These are phyloP conservation scores for Aureobasidium namibiae DNA, from an alignment of 2,329 filamentous ascomycete genomes.

Conservation along the genomic window DNA sequence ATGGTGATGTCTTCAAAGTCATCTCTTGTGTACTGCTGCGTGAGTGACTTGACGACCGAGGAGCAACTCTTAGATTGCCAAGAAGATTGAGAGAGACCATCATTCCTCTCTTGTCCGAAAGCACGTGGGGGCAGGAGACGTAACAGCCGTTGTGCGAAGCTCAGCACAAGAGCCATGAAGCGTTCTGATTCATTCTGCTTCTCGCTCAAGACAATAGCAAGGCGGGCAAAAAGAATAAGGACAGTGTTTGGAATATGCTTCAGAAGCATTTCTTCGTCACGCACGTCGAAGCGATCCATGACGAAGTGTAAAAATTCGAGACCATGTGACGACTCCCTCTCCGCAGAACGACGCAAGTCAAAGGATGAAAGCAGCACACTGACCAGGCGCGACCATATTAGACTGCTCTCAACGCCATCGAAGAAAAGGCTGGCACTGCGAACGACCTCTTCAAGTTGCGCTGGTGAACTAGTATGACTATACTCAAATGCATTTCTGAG, in stretches of 20 bases:
- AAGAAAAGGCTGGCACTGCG: conserved; percentile 94
- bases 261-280: conserved; percentile 91
- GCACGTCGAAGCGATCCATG: conserved; percentile 78
- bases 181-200: conserved; percentile 7
- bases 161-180: conserved; percentile 16
- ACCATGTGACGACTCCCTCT: conserved; percentile 46
- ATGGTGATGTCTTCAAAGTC: neutral
- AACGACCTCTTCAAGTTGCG: conserved; percentile 76
- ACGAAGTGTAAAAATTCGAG: conserved; percentile 74
- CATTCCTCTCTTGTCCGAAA: conserved; percentile 9
- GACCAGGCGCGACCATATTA: conserved; percentile 59
- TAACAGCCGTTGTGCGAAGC: conserved; percentile 11
- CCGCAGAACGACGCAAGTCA: conserved; percentile 48
- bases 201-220: conserved; percentile 18
- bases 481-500: conserved; percentile 73
- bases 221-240: conserved; percentile 51
- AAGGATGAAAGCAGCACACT: conserved; percentile 15
- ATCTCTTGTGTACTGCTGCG: neutral
- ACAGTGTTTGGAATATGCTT: conserved; percentile 68
- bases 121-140: conserved; percentile 22
- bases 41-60: neutral
- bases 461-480: conserved; percentile 56
- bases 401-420: conserved; percentile 86
- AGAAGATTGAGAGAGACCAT: neutral
- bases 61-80: neutral